Evolutionary conservation across 805 yeast genomes (phyloP).

Genomic region (Pichia californica): DNA sequence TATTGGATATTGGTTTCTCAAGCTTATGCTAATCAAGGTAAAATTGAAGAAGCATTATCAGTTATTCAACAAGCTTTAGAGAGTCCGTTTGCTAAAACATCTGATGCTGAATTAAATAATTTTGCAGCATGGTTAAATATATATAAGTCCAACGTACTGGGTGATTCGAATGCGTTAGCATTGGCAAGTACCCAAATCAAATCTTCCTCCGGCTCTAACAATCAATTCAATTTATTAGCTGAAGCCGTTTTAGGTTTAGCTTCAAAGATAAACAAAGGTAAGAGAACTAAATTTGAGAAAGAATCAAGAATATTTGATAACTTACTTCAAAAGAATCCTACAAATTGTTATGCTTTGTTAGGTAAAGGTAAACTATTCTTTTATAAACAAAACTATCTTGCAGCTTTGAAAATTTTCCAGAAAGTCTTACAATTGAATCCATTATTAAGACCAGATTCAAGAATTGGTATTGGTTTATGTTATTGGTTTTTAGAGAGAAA

Average conservation of each 20-base stretch:
- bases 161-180: slow-evolving; percentile 20
- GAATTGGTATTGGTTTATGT: slow-evolving; percentile 92
- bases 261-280: slow-evolving; percentile 57
- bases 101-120: slow-evolving; percentile 47
- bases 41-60: slow-evolving; percentile 53
- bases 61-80: slow-evolving; percentile 58
- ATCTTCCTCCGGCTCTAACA: slow-evolving; percentile 35
- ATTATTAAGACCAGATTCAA: slow-evolving; percentile 76
- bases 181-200: slow-evolving; percentile 30
- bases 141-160: slow-evolving; percentile 31
- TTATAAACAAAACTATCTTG: slow-evolving; percentile 62
- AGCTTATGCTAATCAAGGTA: slow-evolving; percentile 65
- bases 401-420: slow-evolving; percentile 79
- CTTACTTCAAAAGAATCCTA: slow-evolving; percentile 45
- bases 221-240: slow-evolving; percentile 51
- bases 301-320: slow-evolving; percentile 66
- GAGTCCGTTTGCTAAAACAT: slow-evolving; percentile 27
- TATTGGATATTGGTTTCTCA: slow-evolving; percentile 83
- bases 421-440: slow-evolving; percentile 74
- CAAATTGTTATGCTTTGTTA: slow-evolving; percentile 68
- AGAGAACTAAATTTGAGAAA: slow-evolving; percentile 57
- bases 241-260: slow-evolving; percentile 59
- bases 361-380: slow-evolving; percentile 81
- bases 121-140: slow-evolving; percentile 71
- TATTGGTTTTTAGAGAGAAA: slow-evolving; percentile 83